Evolutionary conservation across 2,329 filamentous ascomycete genomes (phyloP).

Genomic region (Fusarium fujikuroi): DNA sequence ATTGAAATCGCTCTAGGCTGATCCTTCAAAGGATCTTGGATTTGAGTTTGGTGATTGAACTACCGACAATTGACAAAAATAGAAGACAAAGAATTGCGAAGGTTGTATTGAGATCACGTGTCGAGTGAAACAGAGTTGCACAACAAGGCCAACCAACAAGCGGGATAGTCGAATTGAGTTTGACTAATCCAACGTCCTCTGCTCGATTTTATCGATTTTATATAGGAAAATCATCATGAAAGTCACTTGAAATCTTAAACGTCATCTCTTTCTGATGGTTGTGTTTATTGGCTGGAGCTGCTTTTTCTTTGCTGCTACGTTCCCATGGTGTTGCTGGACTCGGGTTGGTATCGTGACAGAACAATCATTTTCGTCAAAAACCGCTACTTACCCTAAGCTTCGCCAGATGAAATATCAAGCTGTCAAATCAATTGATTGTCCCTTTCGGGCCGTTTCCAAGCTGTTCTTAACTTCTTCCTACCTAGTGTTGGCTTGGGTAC

Average conservation of each 20-base stretch:
- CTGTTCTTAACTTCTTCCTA: background rate
- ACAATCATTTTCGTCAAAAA: too few relatives aligned
- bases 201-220: rapidly evolving
- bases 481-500: background rate
- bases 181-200: background rate
- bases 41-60: background rate
- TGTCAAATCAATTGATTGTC: too few relatives aligned
- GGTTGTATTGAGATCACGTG: background rate
- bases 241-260: rapidly evolving
- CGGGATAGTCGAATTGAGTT: background rate
- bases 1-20: background rate
- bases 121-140: background rate
- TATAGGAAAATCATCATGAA: rapidly evolving
- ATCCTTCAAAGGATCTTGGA: background rate
- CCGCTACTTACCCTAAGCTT: rapidly evolving
- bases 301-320: rapidly evolving
- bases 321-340: too few relatives aligned
- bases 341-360: rapidly evolving
- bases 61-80: background rate
- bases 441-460: background rate
- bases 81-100: background rate
- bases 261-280: rapidly evolving
- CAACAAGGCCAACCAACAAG: background rate
- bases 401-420: rapidly evolving
- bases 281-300: background rate